Percentiles rank a stretch among this genome's conserved stretches.
Conservation (phyloP, 2,329 filamentous ascomycete species). For the Aotearoamyces nothofagi region DNA sequence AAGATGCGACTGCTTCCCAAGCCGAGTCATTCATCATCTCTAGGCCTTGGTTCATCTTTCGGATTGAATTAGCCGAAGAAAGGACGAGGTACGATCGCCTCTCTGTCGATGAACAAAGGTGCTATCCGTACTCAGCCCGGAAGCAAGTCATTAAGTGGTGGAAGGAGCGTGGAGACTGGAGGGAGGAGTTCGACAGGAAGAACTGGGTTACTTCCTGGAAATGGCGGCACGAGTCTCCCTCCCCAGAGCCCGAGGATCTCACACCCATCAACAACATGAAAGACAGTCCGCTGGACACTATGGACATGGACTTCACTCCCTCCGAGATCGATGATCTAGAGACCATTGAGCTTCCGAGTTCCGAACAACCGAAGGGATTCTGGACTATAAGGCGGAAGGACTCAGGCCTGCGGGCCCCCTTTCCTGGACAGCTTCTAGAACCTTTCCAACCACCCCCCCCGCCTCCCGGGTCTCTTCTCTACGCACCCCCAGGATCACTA, state of each 20-base stretch:
- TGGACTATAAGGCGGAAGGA: not conserved
- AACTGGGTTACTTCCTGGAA: constrained; percentile 9
- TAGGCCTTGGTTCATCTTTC: constrained; percentile 9
- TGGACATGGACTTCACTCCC: constrained; percentile 8
- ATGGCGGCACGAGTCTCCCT: constrained; percentile 10
- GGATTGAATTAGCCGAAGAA: constrained; percentile 8
- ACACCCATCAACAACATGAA: too few relatives aligned
- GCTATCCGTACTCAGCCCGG: not conserved
- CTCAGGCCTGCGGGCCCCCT: not conserved
- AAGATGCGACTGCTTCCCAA: constrained; percentile 4
- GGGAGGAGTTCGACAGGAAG: too few relatives aligned
- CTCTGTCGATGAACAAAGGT: too few relatives aligned
- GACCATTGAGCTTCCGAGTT: constrained; percentile 5
- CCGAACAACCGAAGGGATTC: not conserved
- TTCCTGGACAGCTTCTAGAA: not conserved
- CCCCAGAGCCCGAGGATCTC: constrained; percentile 9
- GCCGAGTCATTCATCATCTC: constrained; percentile 9
- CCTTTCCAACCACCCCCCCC: too few relatives aligned
- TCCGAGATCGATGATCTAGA: constrained; percentile 12
- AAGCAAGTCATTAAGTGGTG: not conserved
- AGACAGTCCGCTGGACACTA: too few relatives aligned
- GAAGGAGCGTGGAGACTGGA: not conserved
- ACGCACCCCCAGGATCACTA: too few relatives aligned
- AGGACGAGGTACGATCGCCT: constrained; percentile 3
- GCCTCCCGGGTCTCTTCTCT: too few relatives aligned